Base-by-base conservation (phyloP, 257 asterid species). In the Jacaranda mimosifolia region DNA sequence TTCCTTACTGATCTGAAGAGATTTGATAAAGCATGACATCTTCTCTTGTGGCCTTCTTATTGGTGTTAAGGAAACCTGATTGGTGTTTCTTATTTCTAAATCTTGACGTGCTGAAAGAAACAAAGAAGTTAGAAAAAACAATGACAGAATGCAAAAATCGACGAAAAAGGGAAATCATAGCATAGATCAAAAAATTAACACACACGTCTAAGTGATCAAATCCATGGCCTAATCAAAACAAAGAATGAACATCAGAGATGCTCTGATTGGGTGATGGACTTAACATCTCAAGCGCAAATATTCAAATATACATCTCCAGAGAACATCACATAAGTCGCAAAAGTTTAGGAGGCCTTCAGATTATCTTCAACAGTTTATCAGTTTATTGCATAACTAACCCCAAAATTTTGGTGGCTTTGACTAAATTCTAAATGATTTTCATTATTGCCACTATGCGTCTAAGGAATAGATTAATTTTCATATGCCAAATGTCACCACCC, bases 101-200 rank as follows among this genome's bases (percentile, higher is more conserved):
- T 72, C 71, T 32, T 56, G 55, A 26, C 5, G 13, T 9, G 55
- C 79, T 64, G 78, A 60, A 46, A 53, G 55, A 72, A 42, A 13
- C 6, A 10, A 58, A 21, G 9, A 49, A 21, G 64, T 19, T 46
- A 21, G 72, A 0, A 2, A 7, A 48, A 70, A 48, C 9, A 15
- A 11, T n/a, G 42, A 68, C 11, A 45, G 13, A 64, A 55, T 12
- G 39, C 13, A 43, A 74, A 10, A 45, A 60, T 45, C n/a, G 15
- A 63, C 6, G 3, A 35, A 6, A 45, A 18, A 18, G 2, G 17
- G 4, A 6, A 40, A 9, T 6, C 38, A 8, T 21, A 45, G 56
- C n/a, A 14, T 46, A 46, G 58, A 39, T 43, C 56, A 68, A 51
- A 51, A 26, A 35, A 68, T 48, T 32, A 68, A 64, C 15, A 10